Percentiles rank a stretch among this genome's conserved stretches.
Evolutionary conservation across 257 asterid species (phyloP).

Genomic region (Pogostemon cablin): DNA sequence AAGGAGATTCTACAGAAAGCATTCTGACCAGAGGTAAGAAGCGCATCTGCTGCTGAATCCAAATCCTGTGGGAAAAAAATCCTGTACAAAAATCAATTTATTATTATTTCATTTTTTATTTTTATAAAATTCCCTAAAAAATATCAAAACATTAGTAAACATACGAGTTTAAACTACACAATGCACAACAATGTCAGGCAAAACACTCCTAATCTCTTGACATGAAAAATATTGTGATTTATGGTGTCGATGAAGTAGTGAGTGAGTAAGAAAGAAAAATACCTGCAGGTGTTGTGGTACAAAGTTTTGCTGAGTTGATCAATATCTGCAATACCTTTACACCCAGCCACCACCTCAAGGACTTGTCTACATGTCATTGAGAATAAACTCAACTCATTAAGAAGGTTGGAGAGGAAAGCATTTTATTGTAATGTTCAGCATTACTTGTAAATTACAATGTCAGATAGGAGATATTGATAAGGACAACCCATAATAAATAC

Average conservation of each 20-base stretch:
- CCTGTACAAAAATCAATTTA: conserved; percentile 43
- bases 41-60: conserved; percentile 83
- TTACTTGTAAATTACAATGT: background rate
- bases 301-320: conserved; percentile 74
- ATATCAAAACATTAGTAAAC: background rate
- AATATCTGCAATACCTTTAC: conserved; percentile 73
- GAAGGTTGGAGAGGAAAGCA: background rate
- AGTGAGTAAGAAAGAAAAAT: conserved; percentile 14
- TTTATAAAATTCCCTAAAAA: background rate
- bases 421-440: background rate
- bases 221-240: background rate
- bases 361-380: conserved; percentile 67
- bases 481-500: too few species aligned
- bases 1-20: conserved; percentile 33
- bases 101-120: background rate
- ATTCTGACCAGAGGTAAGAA: conserved; percentile 52
- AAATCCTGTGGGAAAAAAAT: conserved; percentile 87
- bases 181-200: background rate
- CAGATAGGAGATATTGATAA: background rate
- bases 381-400: conserved; percentile 4
- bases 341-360: conserved; percentile 92
- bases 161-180: background rate
- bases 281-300: conserved; percentile 94
- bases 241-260: background rate
- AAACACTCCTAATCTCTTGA: background rate